A percentile compares a stretch with the other conserved stretches of the same genome.
These are phyloP conservation scores for Fusarium sp. DNA, from an alignment of 2,329 filamentous ascomycete genomes.

Conservation along the genomic window DNA sequence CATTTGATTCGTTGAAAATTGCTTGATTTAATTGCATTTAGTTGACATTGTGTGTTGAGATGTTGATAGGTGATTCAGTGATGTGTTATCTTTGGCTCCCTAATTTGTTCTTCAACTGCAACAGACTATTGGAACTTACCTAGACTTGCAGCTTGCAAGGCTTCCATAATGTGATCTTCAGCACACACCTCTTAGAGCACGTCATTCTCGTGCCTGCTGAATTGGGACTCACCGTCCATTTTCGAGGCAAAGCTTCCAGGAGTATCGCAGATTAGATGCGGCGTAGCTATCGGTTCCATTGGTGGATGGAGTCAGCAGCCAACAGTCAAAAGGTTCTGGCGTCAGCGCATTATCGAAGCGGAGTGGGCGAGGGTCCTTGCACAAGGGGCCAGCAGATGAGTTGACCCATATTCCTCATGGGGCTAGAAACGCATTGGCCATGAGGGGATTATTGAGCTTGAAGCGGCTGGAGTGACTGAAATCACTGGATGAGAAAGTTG, in stretches of 20 bases:
- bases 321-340: background rate
- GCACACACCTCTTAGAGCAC: conserved; percentile 10
- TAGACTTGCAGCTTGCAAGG: background rate
- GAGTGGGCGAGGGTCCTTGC: conserved; percentile 24
- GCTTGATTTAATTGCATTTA: conserved; percentile 1
- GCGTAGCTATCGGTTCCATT: conserved; percentile 13
- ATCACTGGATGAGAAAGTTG: background rate
- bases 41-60: background rate
- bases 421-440: conserved; percentile 25
- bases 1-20: conserved; percentile 16
- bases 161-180: background rate
- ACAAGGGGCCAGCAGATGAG: conserved; percentile 25
- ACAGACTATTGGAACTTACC: background rate
- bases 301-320: conserved; percentile 19
- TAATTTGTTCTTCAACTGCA: background rate
- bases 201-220: conserved; percentile 15
- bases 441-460: conserved; percentile 29
- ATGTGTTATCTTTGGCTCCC: background rate
- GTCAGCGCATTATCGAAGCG: conserved; percentile 24
- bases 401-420: conserved; percentile 15
- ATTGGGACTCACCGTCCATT: conserved; percentile 5
- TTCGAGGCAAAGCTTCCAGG: background rate
- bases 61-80: conserved; percentile 3
- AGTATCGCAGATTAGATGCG: conserved; percentile 30
- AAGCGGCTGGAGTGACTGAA: background rate